Conservation (phyloP, 2,329 filamentous ascomycete genomes). For the Fusarium sp. region DNA sequence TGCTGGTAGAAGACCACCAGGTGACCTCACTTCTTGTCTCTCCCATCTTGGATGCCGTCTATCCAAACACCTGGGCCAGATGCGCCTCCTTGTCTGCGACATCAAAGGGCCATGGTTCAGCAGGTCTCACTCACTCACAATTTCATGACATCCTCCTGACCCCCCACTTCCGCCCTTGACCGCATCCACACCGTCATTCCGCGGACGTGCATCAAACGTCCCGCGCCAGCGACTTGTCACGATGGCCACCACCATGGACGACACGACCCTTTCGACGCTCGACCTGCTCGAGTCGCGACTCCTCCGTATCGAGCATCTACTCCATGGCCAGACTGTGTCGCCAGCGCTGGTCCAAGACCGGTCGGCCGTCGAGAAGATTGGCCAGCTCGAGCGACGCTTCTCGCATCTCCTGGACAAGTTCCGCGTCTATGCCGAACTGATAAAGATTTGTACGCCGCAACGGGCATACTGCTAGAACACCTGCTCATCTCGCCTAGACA, state of each 20-base stretch:
- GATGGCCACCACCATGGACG: constrained; percentile 58
- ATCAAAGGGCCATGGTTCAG: constrained; percentile 25
- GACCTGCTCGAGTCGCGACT: constrained; percentile 70
- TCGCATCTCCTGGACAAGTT: constrained; percentile 61
- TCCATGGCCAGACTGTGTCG: constrained; percentile 60
- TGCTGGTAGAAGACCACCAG: not conserved
- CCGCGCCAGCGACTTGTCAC: constrained; percentile 29
- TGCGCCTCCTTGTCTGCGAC: constrained; percentile 6
- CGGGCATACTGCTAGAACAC: not conserved
- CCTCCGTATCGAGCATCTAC: constrained; percentile 68
- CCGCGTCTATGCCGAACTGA: constrained; percentile 69
- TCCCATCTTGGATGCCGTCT: not conserved
- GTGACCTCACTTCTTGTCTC: not conserved
- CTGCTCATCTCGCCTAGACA: constrained; percentile 54
- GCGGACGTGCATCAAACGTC: constrained; percentile 24
- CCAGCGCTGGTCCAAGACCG: constrained; percentile 49
- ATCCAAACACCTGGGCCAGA: not conserved
- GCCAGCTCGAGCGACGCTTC: constrained; percentile 67
- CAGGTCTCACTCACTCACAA: constrained; percentile 37
- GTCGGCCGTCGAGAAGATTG: constrained; percentile 59
- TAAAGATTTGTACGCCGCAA: constrained; percentile 68
- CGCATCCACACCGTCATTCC: constrained; percentile 32
- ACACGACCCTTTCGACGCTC: constrained; percentile 67
- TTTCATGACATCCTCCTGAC: constrained; percentile 42
- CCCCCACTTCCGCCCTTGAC: constrained; percentile 40